These are phyloP conservation scores for Orbilia blumenaviensis DNA, from an alignment of 2,329 filamentous ascomycete species.

Conservation along the genomic window DNA sequence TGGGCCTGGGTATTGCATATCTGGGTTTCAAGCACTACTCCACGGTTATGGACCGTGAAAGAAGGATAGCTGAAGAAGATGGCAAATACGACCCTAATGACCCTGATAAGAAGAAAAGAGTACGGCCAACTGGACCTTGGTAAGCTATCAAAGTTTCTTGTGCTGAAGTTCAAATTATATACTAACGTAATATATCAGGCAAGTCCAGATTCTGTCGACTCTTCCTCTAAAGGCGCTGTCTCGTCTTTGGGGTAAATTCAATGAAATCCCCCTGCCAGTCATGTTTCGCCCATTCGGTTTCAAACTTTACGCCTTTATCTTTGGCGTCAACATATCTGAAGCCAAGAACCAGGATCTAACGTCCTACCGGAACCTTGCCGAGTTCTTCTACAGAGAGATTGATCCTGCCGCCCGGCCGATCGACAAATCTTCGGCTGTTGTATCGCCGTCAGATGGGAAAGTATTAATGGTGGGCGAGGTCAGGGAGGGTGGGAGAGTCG, in stretches of 20 bases:
- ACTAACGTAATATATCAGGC: slow-evolving; percentile 63
- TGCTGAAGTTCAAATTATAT: neutral
- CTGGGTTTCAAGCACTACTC: slow-evolving; percentile 85
- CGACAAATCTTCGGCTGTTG: slow-evolving; percentile 79
- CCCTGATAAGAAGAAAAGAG: slow-evolving; percentile 68
- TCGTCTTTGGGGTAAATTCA: slow-evolving; percentile 88
- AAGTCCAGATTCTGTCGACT: slow-evolving; percentile 92
- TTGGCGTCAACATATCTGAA: slow-evolving; percentile 89
- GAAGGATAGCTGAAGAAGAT: slow-evolving; percentile 64
- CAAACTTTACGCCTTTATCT: slow-evolving; percentile 87
- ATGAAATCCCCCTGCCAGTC: slow-evolving; percentile 87
- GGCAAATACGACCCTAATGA: slow-evolving; percentile 63
- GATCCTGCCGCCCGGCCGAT: slow-evolving; percentile 88
- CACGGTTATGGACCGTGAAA: slow-evolving; percentile 70
- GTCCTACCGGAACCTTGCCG: slow-evolving; percentile 87
- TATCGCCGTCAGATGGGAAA: slow-evolving; percentile 89
- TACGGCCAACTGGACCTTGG: slow-evolving; percentile 87
- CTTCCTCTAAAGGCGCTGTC: slow-evolving; percentile 90
- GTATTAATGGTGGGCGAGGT: slow-evolving; percentile 93
- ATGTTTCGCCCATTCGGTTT: slow-evolving; percentile 88
- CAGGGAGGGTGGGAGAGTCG: slow-evolving; percentile 84
- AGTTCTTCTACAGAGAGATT: slow-evolving; percentile 95
- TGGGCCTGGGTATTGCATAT: slow-evolving; percentile 84
- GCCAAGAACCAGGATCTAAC: slow-evolving; percentile 88
- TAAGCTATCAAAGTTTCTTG: slow-evolving; percentile 59